Percentiles rank a stretch among this genome's conserved stretches.
These are phyloP conservation scores for Lactifluus rugatus DNA, from an alignment of 768 basidiomycete species.

Conservation along the genomic window DNA sequence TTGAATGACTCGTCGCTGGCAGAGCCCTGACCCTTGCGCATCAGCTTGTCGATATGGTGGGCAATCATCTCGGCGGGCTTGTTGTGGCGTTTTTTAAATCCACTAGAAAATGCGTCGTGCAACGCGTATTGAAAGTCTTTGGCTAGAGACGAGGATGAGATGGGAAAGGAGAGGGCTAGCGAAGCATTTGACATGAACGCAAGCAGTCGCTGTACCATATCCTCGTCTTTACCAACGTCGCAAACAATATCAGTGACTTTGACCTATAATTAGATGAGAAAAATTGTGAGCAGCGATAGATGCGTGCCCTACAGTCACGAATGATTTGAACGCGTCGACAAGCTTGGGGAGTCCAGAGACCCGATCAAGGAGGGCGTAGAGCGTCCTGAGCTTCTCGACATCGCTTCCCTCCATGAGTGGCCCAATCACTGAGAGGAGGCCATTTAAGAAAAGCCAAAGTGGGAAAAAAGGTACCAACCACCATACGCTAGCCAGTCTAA, in stretches of 20 bases:
- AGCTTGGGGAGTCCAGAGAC: constrained; percentile 47
- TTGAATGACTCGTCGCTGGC: constrained; percentile 56
- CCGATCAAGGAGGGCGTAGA: constrained; percentile 55
- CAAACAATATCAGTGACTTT: constrained; percentile 57
- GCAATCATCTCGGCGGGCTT: constrained; percentile 93
- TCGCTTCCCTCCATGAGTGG: constrained; percentile 41
- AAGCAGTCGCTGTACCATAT: constrained; percentile 69
- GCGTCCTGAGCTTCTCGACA: constrained; percentile 33
- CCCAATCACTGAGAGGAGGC: constrained; percentile 37
- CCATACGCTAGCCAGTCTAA: constrained; percentile 37
- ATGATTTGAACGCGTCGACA: constrained; percentile 48
- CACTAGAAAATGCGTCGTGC: constrained; percentile 58
- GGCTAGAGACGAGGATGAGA: constrained; percentile 31
- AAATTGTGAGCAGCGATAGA: background rate
- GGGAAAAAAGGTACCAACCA: constrained; percentile 23
- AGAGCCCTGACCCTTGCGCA: constrained; percentile 78
- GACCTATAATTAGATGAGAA: constrained; percentile 29
- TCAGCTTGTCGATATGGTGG: constrained; percentile 75
- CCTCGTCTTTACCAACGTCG: constrained; percentile 52
- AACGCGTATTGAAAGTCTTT: constrained; percentile 57
- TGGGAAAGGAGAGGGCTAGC: constrained; percentile 38
- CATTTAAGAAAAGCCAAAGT: background rate
- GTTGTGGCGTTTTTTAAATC: constrained; percentile 65
- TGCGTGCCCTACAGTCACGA: constrained; percentile 43
- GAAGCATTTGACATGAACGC: constrained; percentile 55